phyloP scores from a whole-genome alignment of 2,329 filamentous ascomycete species.

The Orbilia oligospora region DNA sequence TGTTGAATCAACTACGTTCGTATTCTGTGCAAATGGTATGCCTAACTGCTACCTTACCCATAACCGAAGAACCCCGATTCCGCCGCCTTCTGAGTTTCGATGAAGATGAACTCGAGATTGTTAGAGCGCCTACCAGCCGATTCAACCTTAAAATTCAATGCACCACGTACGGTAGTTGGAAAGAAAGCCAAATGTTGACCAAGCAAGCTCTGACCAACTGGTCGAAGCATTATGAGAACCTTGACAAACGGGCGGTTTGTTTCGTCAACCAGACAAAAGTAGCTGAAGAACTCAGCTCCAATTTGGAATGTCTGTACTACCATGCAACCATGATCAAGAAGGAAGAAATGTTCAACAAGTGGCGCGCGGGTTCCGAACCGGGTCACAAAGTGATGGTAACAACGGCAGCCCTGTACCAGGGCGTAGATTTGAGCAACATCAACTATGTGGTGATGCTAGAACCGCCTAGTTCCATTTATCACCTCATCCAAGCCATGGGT shows the following conservation, averaged over 20 bases:
- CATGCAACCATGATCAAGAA: neutral
- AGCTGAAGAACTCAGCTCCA: neutral
- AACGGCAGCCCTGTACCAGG: conserved; percentile 5
- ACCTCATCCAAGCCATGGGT: conserved; percentile 10
- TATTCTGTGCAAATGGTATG: neutral
- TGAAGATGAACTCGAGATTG: conserved; percentile 13
- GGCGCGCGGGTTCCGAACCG: neutral
- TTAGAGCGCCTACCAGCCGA: neutral
- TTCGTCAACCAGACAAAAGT: conserved; percentile 14
- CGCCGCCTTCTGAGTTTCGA: conserved; percentile 6
- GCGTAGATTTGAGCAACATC: conserved; percentile 2
- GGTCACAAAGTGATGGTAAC: conserved; percentile 1
- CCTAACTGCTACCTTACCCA: neutral
- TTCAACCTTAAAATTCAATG: conserved; percentile 29
- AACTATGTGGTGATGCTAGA: conserved; percentile 2
- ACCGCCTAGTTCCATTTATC: conserved; percentile 7
- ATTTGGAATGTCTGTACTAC: neutral
- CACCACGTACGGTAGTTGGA: neutral
- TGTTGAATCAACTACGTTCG: neutral
- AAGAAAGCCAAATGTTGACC: neutral
- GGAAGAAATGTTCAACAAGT: neutral
- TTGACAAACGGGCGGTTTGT: neutral
- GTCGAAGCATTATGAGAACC: neutral
- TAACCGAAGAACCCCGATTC: neutral
- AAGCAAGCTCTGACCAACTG: neutral